phyloP scores from a whole-genome alignment of 1,139 yeast genomes.

The Lodderomyces jiufengensis region DNA sequence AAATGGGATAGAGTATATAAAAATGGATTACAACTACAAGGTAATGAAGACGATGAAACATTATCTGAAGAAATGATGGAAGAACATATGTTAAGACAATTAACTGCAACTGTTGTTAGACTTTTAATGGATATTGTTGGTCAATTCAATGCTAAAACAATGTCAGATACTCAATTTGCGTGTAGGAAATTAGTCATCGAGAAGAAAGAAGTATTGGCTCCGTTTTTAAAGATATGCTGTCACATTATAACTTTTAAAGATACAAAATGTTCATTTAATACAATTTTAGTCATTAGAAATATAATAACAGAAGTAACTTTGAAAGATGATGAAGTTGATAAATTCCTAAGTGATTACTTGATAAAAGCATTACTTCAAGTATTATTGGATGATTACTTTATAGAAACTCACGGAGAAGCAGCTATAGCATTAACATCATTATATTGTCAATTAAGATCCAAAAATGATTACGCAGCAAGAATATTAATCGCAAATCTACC shows the following conservation, averaged over 20 bases:
- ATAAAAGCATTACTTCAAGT: conserved; percentile 50
- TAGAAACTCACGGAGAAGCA: conserved; percentile 88
- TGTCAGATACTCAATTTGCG: conserved; percentile 58
- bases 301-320: conserved; percentile 63
- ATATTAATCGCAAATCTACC: conserved; percentile 44
- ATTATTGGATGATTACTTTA: conserved; percentile 70
- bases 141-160: conserved; percentile 50
- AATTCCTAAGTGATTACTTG: conserved; percentile 60
- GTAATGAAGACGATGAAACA: conserved; percentile 73
- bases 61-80: conserved; percentile 98
- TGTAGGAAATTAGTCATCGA: conserved; percentile 63
- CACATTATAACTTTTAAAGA: conserved; percentile 82
- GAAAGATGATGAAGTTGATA: conserved; percentile 75
- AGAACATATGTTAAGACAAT: conserved; percentile 87
- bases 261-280: conserved; percentile 88
- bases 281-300: conserved; percentile 74
- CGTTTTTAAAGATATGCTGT: conserved; percentile 70
- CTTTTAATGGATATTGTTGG: conserved; percentile 86
- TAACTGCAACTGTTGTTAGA: conserved; percentile 91
- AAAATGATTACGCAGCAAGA: conserved; percentile 54
- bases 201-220: conserved; percentile 68
- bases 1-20: conserved; percentile 75
- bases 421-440: conserved; percentile 80
- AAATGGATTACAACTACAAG: conserved; percentile 67
- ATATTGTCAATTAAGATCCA: conserved; percentile 68